Evolutionary conservation across 352 stramenopile species (phyloP), one percentile per base, ranked within the genome.

Genomic region (Thalassiosira delicatula): DNA sequence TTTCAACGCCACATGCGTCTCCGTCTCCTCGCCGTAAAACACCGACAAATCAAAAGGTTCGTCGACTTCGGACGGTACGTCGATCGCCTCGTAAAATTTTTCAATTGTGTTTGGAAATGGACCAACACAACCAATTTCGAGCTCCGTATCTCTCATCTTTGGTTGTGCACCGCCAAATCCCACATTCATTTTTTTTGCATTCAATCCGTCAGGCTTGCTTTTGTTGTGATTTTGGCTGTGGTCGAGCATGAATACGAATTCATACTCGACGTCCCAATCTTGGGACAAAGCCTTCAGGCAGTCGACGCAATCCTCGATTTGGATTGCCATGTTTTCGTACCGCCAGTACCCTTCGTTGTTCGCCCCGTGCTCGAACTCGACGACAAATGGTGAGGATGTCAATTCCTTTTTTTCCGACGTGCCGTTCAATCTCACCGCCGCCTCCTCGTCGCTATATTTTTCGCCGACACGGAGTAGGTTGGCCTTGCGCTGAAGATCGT

Each of bases 291-390:
- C 35, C n/a, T 76, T 65, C 2, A 76, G n/a, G 42, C 54, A 70
- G 33, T 81, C 73, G 3, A 70, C 30, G 21, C 61, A 75, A 46
- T 81, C 73, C 63, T 81, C 73, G 2, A 67, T 9, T 59, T 79
- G 71, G 32, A 73, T 1, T 1, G 73, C 51, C 25, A 61, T 79
- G 49, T 68, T 60, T 23, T 73, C 68, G 1, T 54, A 46, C 12
- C 60, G 67, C 71, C 71, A 79, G 46, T 79, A 72, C 1, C 70
- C 70, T 57, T 78, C 57, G 53, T 78, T 78, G 4, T 3, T 42
- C 62, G 14, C 59, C 17, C 56, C 63, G 59, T 51, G 70, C 42
- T 76, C 54, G 51, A 81, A 81, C 25, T 44, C 25, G 8, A 14
- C 23, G 37, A 70, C 29, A n/a, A 81, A 81, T 33, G 74, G 74